Percentiles rank a stretch among this genome's conserved stretches.
Evolutionary conservation across 164 flowering plant species (phyloP).

Genomic region (Amborella trichopoda): DNA sequence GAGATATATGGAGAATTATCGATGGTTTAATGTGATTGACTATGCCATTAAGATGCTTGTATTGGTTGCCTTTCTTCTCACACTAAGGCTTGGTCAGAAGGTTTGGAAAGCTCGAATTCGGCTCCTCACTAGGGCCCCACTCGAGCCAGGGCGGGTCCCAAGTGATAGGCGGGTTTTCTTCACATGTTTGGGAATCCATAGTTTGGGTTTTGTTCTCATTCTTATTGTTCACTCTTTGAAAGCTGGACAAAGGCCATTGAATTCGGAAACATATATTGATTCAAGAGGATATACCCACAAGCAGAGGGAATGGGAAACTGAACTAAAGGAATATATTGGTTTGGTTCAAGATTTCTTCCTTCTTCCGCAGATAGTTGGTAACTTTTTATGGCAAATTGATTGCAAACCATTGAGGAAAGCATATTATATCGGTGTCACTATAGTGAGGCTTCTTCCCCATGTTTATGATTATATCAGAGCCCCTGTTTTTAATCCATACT

Average conservation of each 20-base stretch:
- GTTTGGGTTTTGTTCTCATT: constrained; percentile 39
- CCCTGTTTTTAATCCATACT: constrained; percentile 55
- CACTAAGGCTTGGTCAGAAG: constrained; percentile 63
- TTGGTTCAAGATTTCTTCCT: constrained; percentile 78
- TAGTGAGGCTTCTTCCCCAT: constrained; percentile 74
- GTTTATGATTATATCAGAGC: constrained; percentile 52
- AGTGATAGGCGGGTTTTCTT: constrained; percentile 48
- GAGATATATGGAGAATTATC: constrained; percentile 34
- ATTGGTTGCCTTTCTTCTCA: constrained; percentile 44
- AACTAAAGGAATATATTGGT: constrained; percentile 75
- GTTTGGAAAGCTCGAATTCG: constrained; percentile 79
- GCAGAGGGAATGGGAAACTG: constrained; percentile 43
- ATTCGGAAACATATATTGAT: constrained; percentile 16
- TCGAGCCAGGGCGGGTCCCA: constrained; percentile 62
- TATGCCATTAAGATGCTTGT: constrained; percentile 61
- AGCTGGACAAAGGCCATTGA: constrained; percentile 22
- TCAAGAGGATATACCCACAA: constrained; percentile 19
- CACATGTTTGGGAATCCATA: constrained; percentile 32
- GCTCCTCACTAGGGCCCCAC: constrained; percentile 41
- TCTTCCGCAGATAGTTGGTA: constrained; percentile 80
- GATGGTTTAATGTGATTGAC: constrained; percentile 38
- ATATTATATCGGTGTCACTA: constrained; percentile 59
- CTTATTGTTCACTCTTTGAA: constrained; percentile 31
- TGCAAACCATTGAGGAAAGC: constrained; percentile 52
- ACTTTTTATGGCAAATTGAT: constrained; percentile 58